Conservation (phyloP, 257 asterid species). For the Przewalskia tangutica region DNA sequence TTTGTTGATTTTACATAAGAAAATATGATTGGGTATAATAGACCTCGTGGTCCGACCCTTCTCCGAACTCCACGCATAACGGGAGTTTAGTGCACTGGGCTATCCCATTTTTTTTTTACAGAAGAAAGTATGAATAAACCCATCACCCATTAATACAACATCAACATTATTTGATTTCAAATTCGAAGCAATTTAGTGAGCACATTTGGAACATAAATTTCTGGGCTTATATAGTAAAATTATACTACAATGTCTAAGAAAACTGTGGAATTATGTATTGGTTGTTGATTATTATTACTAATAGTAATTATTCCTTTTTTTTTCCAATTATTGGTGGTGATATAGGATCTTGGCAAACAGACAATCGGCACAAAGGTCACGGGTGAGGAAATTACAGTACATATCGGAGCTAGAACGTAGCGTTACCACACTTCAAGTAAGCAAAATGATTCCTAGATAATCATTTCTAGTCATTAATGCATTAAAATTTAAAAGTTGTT, state of each 20-base stretch:
- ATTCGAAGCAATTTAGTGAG: not conserved
- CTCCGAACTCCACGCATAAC: no score
- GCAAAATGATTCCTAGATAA: not conserved
- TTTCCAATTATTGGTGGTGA: no score
- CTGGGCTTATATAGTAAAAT: not conserved
- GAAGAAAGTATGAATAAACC: no score
- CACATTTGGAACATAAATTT: not conserved
- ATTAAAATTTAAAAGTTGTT: not conserved
- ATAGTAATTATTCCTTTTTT: not conserved
- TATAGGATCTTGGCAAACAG: slow-evolving; percentile 83
- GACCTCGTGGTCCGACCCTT: no score
- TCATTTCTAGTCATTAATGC: not conserved
- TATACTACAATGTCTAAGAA: not conserved
- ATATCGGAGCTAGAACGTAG: slow-evolving; percentile 88
- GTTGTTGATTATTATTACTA: not conserved
- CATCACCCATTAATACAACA: not conserved
- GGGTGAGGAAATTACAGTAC: slow-evolving; percentile 89
- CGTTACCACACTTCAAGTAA: slow-evolving; percentile 76
- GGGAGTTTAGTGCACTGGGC: no score
- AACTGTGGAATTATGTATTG: not conserved
- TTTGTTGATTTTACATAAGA: not conserved
- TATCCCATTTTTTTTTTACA: no score
- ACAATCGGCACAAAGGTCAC: slow-evolving; percentile 91
- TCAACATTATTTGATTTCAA: not conserved
- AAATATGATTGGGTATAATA: no score